These are phyloP conservation scores for Podospora fimiseda DNA, from an alignment of 495 filamentous ascomycete species.

Conservation along the genomic window DNA sequence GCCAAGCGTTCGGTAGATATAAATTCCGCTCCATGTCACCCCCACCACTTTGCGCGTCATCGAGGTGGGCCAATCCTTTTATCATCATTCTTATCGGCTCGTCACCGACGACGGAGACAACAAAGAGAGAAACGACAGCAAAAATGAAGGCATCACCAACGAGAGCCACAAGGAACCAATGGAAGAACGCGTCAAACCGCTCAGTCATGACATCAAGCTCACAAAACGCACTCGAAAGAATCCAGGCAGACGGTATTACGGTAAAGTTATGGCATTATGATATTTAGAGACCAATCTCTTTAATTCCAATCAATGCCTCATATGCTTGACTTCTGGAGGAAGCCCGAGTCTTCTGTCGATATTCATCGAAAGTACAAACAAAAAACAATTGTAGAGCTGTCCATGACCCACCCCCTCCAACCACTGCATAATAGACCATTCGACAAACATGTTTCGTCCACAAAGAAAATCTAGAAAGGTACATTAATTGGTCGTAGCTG, in stretches of 20 bases:
- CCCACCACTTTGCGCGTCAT: no score
- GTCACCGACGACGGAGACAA: no score
- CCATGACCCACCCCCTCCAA: slow-evolving; percentile 16
- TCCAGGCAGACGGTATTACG: no score
- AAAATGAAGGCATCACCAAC: no score
- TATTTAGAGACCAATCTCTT: not conserved
- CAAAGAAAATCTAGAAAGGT: slow-evolving; percentile 9
- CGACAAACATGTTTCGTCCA: slow-evolving; percentile 18
- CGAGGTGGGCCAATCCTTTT: no score
- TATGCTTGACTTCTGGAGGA: slow-evolving; percentile 15
- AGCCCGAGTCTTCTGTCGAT: slow-evolving; percentile 18
- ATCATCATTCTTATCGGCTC: no score
- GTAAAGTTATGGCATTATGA: no score
- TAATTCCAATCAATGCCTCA: slow-evolving; percentile 18
- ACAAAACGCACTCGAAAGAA: no score
- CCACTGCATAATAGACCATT: slow-evolving; percentile 21
- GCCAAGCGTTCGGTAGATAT: not conserved
- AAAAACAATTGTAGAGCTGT: slow-evolving; percentile 21
- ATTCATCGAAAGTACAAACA: slow-evolving; percentile 12
- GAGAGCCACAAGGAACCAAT: no score
- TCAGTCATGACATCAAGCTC: no score
- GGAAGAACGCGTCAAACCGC: no score
- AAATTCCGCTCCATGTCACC: not conserved
- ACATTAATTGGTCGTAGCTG: slow-evolving; percentile 10
- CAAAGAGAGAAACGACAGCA: no score